phyloP scores from a whole-genome alignment of 345 rosid genomes.

The Salix viminalis region DNA sequence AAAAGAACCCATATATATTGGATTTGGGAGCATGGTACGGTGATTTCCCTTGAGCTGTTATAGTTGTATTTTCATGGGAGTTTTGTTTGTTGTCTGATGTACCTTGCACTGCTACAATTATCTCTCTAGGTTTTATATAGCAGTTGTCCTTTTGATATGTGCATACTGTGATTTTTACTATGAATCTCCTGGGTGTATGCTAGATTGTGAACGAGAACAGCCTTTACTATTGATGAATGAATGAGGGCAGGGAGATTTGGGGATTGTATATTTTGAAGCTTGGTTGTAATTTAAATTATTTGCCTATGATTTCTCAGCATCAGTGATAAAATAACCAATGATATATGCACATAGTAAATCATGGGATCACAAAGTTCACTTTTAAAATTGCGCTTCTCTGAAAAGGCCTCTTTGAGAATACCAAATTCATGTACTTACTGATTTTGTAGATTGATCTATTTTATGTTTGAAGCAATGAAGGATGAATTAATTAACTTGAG shows the following conservation, averaged over 20 bases:
- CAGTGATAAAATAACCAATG: background rate
- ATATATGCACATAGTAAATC: background rate
- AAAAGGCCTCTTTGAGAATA: background rate
- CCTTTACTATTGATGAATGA: background rate
- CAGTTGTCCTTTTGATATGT: background rate
- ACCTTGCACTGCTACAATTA: too few species aligned
- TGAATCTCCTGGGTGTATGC: background rate
- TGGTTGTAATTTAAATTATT: background rate
- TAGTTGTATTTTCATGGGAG: background rate
- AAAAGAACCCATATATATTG: constrained; percentile 75
- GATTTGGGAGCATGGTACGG: constrained; percentile 98
- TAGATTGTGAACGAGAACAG: background rate
- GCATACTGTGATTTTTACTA: background rate
- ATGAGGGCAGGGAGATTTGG: background rate
- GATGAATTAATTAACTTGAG: background rate
- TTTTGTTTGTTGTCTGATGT: background rate
- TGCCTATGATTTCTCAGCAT: background rate
- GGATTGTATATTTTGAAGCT: background rate
- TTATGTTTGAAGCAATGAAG: background rate
- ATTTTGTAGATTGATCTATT: background rate
- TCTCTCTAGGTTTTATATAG: background rate
- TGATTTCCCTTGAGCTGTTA: background rate
- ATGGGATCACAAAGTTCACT: background rate
- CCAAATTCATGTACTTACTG: background rate
- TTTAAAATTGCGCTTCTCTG: background rate